Evolutionary conservation across 2,329 filamentous ascomycete genomes (phyloP), one percentile per base, ranked within the genome.

Genomic region (Penicillium sp.): DNA sequence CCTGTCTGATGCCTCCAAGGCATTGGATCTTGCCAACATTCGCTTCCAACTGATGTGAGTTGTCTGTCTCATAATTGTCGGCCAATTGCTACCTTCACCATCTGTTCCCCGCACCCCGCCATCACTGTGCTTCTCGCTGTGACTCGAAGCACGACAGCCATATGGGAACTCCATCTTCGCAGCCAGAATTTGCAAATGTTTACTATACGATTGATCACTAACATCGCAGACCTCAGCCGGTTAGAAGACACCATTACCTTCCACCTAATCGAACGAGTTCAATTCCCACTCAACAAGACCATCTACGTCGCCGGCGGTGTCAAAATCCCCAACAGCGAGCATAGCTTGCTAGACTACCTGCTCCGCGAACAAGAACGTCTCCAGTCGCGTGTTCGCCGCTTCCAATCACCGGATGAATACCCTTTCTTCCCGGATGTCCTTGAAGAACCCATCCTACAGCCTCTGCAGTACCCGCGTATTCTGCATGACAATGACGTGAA

Each of bases 181-280:
- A n/a, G n/a, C n/a, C n/a, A n/a, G n/a, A n/a, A n/a, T n/a, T n/a
- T n/a, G n/a, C n/a, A n/a, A n/a, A n/a, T n/a, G n/a, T n/a, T n/a
- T n/a, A n/a, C n/a, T n/a, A n/a, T n/a, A n/a, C n/a, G n/a, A n/a
- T n/a, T n/a, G n/a, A n/a, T 14, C 27, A 25, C 42, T 53, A 17
- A 53, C 6, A 35, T 41, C 6, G 10, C 31, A 45, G 18, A 10
- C 15, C 8, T 13, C 57, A 98, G 92, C 59, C 92, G 92, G 13
- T 76, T 96, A 12, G 92, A 98, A 70, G 92, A 98, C 61, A 96
- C 90, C 45, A 96, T 98, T 60, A 94, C 86, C 51, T 95, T 94
- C 67, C 85, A 95, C 67, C 74, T 98, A 26, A 96, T 96, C 59
- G 92, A 98, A 69, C 83, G 92, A 27, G 90, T 90, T n/a, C 92